Evolutionary conservation across 495 filamentous ascomycete genomes (phyloP).

Genomic region (Tetracladium setigerum): DNA sequence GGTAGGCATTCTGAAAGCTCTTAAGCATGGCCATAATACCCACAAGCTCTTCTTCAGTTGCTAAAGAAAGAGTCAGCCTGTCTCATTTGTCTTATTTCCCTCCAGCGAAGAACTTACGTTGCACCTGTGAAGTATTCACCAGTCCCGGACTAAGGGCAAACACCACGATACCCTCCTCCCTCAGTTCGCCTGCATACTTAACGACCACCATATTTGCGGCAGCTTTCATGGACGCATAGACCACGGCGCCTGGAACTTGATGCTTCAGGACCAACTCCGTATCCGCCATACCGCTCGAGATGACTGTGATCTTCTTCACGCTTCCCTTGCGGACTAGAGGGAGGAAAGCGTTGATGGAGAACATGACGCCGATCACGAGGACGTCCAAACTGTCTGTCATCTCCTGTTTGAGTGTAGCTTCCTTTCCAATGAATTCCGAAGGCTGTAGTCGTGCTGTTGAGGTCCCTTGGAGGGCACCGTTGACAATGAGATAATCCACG

Average conservation of each 20-base stretch:
- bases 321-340: constrained; percentile 34
- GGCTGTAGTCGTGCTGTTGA: constrained; percentile 4
- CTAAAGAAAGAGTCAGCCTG: constrained; percentile 19
- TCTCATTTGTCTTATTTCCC: background rate
- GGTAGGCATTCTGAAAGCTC: constrained; percentile 36
- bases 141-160: constrained; percentile 28
- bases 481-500: constrained; percentile 40
- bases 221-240: constrained; percentile 36
- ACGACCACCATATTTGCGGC: constrained; percentile 36
- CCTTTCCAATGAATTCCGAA: constrained; percentile 20
- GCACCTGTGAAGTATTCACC: constrained; percentile 23
- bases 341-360: constrained; percentile 37
- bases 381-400: constrained; percentile 21
- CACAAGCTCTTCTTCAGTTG: constrained; percentile 29
- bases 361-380: constrained; percentile 38
- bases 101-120: background rate
- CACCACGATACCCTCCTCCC: constrained; percentile 26
- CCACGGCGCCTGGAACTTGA: constrained; percentile 18
- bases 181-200: constrained; percentile 30
- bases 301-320: constrained; percentile 39
- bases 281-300: constrained; percentile 36
- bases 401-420: background rate
- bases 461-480: constrained; percentile 22
- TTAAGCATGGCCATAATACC: constrained; percentile 20
- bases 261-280: constrained; percentile 25